Evolutionary conservation across 441 rosid genomes (phyloP).

Genomic region (Pelargonium cotyledonis): DNA sequence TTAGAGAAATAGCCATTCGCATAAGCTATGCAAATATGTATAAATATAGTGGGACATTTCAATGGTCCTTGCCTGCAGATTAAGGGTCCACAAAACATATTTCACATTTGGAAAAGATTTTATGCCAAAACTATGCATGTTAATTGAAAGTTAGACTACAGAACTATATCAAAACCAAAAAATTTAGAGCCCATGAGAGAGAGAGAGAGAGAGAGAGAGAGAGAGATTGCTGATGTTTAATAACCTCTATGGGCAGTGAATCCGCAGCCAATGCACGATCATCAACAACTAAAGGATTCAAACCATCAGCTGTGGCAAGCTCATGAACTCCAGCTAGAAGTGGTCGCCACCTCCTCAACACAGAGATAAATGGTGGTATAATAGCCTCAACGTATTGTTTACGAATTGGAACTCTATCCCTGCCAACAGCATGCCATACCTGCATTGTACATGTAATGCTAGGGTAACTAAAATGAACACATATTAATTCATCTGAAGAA

Average conservation of each 20-base stretch:
- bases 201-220: neutral
- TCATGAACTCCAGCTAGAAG: slow-evolving; percentile 97
- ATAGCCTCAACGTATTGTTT: slow-evolving; percentile 92
- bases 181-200: neutral
- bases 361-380: slow-evolving; percentile 94
- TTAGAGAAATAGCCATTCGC: no score
- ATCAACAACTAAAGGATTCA: slow-evolving; percentile 91
- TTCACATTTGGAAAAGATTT: neutral
- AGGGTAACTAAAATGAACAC: slow-evolving; percentile 24
- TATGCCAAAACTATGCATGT: neutral
- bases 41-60: no score
- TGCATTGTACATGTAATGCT: slow-evolving; percentile 30
- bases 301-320: slow-evolving; percentile 95
- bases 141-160: neutral
- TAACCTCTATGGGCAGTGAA: slow-evolving; percentile 87
- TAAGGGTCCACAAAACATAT: neutral
- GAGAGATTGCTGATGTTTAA: slow-evolving; percentile 17
- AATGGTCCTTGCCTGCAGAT: no score
- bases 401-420: slow-evolving; percentile 79
- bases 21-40: no score
- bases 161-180: neutral
- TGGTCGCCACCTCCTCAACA: slow-evolving; percentile 97
- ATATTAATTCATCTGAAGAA: slow-evolving; percentile 12
- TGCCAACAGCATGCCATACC: slow-evolving; percentile 97
- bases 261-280: slow-evolving; percentile 98